Conservation (phyloP, 306 rosid genomes). For the Dryas octopetala region DNA sequence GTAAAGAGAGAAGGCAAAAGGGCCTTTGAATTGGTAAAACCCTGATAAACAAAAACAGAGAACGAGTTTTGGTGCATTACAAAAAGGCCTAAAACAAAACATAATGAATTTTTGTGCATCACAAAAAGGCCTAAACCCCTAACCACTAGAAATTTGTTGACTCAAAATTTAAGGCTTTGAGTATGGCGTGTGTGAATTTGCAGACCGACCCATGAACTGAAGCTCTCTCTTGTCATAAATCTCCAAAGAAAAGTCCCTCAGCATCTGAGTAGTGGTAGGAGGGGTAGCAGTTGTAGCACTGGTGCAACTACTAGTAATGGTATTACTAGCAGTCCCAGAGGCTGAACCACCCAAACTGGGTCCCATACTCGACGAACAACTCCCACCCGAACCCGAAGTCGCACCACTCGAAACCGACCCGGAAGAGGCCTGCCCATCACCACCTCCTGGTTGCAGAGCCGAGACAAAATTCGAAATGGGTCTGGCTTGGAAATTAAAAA, state of each 20-base stretch:
- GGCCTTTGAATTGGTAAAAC: constrained; percentile 7
- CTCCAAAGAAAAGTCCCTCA: constrained; percentile 70
- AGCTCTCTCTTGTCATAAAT: constrained; percentile 73
- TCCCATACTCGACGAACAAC: constrained; percentile 43
- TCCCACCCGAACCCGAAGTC: constrained; percentile 27
- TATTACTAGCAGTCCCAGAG: constrained; percentile 21
- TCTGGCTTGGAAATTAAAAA: constrained; percentile 50
- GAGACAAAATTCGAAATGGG: constrained; percentile 69
- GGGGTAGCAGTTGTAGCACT: constrained; percentile 15
- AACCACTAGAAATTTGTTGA: neutral
- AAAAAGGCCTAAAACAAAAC: neutral
- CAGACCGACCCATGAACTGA: constrained; percentile 54
- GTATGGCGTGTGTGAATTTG: constrained; percentile 40
- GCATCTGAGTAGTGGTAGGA: constrained; percentile 42
- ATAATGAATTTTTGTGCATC: neutral
- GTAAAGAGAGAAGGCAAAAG: neutral
- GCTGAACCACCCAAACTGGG: constrained; percentile 30
- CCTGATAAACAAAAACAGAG: neutral
- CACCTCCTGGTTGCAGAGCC: constrained; percentile 36
- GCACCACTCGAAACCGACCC: constrained; percentile 28
- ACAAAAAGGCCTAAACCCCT: neutral
- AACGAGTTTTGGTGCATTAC: neutral
- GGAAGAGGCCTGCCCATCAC: constrained; percentile 24
- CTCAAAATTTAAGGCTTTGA: constrained; percentile 41
- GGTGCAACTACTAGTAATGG: constrained; percentile 4